phyloP scores from a whole-genome alignment of 1,139 yeast species.

The Geotrichum europaeum region DNA sequence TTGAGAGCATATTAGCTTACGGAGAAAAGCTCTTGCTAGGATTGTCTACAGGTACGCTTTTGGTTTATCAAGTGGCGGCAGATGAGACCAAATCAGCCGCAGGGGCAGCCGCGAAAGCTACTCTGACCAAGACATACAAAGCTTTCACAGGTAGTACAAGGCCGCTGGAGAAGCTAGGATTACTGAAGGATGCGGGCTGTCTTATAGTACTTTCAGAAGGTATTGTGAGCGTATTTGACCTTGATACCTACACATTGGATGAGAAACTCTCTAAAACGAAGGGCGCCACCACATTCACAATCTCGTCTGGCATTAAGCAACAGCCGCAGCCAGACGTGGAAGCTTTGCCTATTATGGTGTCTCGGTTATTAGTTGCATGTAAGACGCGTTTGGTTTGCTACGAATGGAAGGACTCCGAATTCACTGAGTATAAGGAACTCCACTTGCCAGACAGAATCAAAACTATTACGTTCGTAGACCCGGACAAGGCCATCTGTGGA shows the following conservation, averaged over 20 bases:
- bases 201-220: constrained; percentile 34
- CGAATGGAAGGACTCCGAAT: constrained; percentile 37
- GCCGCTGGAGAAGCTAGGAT: constrained; percentile 33
- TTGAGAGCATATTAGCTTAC: constrained; percentile 19
- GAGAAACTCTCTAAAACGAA: constrained; percentile 35
- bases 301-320: constrained; percentile 25
- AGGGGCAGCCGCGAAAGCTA: constrained; percentile 6
- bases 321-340: background rate
- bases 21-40: constrained; percentile 30
- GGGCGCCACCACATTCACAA: constrained; percentile 34
- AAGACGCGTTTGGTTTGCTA: constrained; percentile 34
- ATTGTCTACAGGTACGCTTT: constrained; percentile 24
- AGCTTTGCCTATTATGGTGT: constrained; percentile 10
- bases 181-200: constrained; percentile 35
- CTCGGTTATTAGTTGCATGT: constrained; percentile 36
- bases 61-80: constrained; percentile 21
- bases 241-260: constrained; percentile 30
- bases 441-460: constrained; percentile 35
- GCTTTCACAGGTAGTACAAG: constrained; percentile 17
- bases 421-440: constrained; percentile 31
- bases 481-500: constrained; percentile 35
- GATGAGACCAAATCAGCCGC: background rate
- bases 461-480: constrained; percentile 34
- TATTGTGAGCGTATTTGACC: constrained; percentile 33
- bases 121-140: constrained; percentile 19